Base-by-base conservation (phyloP, 129 eudicot species). In the Chrysanthemum seticuspe region DNA sequence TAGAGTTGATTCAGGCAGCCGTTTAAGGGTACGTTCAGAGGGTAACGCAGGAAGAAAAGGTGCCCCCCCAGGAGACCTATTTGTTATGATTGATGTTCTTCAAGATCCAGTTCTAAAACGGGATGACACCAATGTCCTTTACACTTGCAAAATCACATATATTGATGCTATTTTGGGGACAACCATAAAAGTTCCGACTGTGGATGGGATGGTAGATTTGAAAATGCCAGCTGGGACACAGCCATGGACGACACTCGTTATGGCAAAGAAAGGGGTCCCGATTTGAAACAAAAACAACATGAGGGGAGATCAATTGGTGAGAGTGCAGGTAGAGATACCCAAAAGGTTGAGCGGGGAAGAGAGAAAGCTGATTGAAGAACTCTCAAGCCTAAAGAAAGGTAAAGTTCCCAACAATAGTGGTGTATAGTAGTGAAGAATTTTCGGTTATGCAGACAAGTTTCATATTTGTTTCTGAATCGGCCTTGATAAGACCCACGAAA, bases 271-370 rank as follows among this genome's bases (percentile, higher is more conserved):
- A 12, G 99, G 99, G 25, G 99, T 95, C 23, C 97, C 97, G 5
- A 11, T 84, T 13, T 36, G 88, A 52, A 95, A 88, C 74, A 88
- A 75, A 72, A 76, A 63, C 19, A 90, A 86, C 62, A 86, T 50
- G 93, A 86, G 97, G 79, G 99, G 99, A 3, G 97, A 95, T 71
- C 99, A 95, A 82, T 60, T 95, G 83, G 99, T 95, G 69, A 90
- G 67, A 74, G 97, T 95, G 70, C 96, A 90, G 58, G 93, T 95
- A 0, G 99, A 88, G 80, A 90, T 95, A 62, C 99, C 97, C 5
- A 86, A 88, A 72, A 81, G 87, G 53, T 67, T 95, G 51, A 90
- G 89, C 10, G 80, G 82, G 2, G 97, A 95, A 21, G 97, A 95
- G 81, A 90, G 66, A 81, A 86, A 90, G 88, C 87, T 95, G 4